Conservation (phyloP, 345 rosid species). For the Eucalyptus virginea region DNA sequence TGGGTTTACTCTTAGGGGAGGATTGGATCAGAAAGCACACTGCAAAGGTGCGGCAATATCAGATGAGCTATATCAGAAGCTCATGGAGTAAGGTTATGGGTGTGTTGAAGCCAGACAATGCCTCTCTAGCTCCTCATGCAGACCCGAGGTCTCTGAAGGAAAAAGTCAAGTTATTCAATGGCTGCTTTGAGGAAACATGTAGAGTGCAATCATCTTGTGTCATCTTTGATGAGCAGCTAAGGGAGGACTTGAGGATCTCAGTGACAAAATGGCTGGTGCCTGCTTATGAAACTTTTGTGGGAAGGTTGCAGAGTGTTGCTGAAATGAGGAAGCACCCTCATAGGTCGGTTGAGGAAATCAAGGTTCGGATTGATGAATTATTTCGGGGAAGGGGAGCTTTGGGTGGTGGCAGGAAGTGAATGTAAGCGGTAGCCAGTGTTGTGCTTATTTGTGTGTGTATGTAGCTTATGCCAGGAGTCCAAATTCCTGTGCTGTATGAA, state of each 20-base stretch:
- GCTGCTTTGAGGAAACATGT: conserved; percentile 37
- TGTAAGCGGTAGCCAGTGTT: conserved; percentile 1
- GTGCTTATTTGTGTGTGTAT: not conserved
- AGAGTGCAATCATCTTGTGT: conserved; percentile 45
- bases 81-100: conserved; percentile 67
- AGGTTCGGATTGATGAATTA: conserved; percentile 35
- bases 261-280: conserved; percentile 40
- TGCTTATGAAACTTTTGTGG: conserved; percentile 43
- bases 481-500: not conserved
- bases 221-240: conserved; percentile 58
- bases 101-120: conserved; percentile 36
- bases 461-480: not conserved
- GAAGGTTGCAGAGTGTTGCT: conserved; percentile 38
- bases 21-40: conserved; percentile 80
- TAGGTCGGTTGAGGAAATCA: conserved; percentile 41
- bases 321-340: conserved; percentile 43
- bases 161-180: conserved; percentile 48
- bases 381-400: conserved; percentile 44
- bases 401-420: conserved; percentile 45
- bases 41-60: conserved; percentile 59
- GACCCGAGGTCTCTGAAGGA: conserved; percentile 41
- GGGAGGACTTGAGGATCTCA: conserved; percentile 41
- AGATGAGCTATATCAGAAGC: conserved; percentile 42
- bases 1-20: conserved; percentile 65
- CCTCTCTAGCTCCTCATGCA: conserved; percentile 16